Base-by-base conservation (phyloP, 352 stramenopile genomes). In the Pythium brachiatum region DNA sequence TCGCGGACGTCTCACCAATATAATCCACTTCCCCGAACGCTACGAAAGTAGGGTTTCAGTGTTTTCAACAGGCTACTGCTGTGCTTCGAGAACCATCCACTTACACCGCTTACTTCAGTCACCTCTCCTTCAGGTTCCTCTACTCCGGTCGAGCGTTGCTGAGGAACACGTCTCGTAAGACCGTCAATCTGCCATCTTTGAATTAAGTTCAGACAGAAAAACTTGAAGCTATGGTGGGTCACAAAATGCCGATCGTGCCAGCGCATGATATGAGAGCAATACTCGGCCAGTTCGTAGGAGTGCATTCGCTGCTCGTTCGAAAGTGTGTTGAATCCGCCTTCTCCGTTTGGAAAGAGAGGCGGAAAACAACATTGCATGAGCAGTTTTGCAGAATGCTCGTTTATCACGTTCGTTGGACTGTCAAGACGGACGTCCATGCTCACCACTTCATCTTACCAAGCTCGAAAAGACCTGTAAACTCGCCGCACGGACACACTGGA, bases 1-100 rank as follows among this genome's bases (percentile, higher is more conserved):
- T 67, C 58, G 16, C 64, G 53, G 1, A 61, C 53, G 60, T 67
- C 64, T 2, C 58, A 47, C 58, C 64, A 72, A 15, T 72, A 68
- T 1, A 71, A 50, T 7, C 58, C 54, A 48, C 55, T 43, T 4
- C 57, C 64, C 32, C 64, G 53, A 0, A 71, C 57, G 8, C 26
- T 46, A 16, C 32, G 26, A 32, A 64, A 72, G 57, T 23, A 72
- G 25, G 58, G 53, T 20, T 38, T 34, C 31, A 34, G 9, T 34
- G 5, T 34, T 9, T 34, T 34, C 31, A 34, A 34, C 5, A 34
- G n/a, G n/a, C n/a, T n/a, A n/a, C n/a, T n/a, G 32, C 32, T 38
- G 32, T 13, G 7, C 13, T 38, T 38, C 32, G n/a, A n/a, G n/a
- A n/a, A n/a, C n/a, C n/a, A n/a, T n/a, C n/a, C n/a, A n/a, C n/a